Evolutionary conservation across 345 rosid genomes (phyloP).

Genomic region (Salix arbutifolia): DNA sequence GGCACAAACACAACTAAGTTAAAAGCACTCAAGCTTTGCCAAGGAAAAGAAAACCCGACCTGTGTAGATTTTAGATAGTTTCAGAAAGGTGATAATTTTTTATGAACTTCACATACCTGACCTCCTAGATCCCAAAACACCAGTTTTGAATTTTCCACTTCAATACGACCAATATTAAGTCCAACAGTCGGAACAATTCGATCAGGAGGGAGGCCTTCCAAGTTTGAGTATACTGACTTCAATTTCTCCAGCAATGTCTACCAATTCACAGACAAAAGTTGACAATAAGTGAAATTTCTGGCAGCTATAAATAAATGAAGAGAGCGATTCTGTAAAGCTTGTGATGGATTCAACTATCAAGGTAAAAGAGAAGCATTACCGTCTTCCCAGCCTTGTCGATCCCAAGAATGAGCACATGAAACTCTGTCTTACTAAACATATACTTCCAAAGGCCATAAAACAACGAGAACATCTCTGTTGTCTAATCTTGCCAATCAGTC

Average conservation of each 20-base stretch:
- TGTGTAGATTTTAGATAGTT: neutral
- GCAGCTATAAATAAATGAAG: neutral
- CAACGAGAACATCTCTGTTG: constrained; percentile 81
- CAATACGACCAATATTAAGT: constrained; percentile 87
- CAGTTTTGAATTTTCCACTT: constrained; percentile 75
- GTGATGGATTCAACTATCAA: neutral
- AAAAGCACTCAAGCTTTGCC: neutral
- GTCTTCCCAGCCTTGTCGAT: constrained; percentile 97
- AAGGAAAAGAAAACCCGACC: neutral
- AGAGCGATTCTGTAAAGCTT: neutral
- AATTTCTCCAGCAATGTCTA: constrained; percentile 94
- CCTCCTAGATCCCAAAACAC: constrained; percentile 99
- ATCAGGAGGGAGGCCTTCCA: constrained; percentile 95
- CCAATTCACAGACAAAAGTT: constrained; percentile 8
- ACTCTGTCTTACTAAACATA: constrained; percentile 81
- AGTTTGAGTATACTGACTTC: constrained; percentile 70
- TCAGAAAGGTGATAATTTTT: neutral
- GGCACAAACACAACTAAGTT: neutral
- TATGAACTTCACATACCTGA: constrained; percentile 49
- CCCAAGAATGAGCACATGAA: constrained; percentile 94
- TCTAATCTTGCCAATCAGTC: constrained; percentile 7
- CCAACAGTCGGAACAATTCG: constrained; percentile 98
- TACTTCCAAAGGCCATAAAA: constrained; percentile 90
- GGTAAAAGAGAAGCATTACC: constrained; percentile 36
- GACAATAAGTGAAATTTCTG: neutral